Conservation (phyloP, 306 rosid species). For the Coriaria nepalensis region DNA sequence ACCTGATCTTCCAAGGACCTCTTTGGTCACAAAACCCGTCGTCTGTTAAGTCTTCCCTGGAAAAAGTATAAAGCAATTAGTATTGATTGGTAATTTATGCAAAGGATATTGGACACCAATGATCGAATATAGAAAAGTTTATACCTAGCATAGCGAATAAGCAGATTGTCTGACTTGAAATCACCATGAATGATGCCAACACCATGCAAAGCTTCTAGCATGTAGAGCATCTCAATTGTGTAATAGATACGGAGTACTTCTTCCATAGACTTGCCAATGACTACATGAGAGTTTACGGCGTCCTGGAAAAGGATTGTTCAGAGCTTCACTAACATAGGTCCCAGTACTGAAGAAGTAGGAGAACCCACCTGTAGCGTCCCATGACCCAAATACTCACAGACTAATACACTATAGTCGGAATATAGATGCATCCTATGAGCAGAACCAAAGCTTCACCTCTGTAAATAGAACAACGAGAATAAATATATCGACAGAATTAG, state of each 20-base stretch:
- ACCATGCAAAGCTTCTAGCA: constrained; percentile 64
- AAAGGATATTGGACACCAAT: constrained; percentile 10
- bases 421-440: constrained; percentile 63
- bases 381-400: constrained; percentile 59
- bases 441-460: constrained; percentile 80
- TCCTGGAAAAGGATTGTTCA: constrained; percentile 42
- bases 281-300: constrained; percentile 58
- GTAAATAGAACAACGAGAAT: constrained; percentile 25
- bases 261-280: constrained; percentile 70
- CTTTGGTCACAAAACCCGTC: constrained; percentile 43
- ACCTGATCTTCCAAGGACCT: constrained; percentile 88
- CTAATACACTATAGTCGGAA: constrained; percentile 70
- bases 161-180: constrained; percentile 95
- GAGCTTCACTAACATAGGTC: constrained; percentile 13
- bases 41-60: constrained; percentile 46
- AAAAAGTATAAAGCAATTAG: constrained; percentile 14
- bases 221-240: constrained; percentile 78
- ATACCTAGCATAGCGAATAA: constrained; percentile 80
- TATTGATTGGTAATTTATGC: background rate
- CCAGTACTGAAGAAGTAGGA: constrained; percentile 10
- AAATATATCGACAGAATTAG: background rate
- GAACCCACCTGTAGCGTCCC: constrained; percentile 80
- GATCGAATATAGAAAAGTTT: constrained; percentile 14
- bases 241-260: constrained; percentile 74
- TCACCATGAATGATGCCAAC: constrained; percentile 87